Base-by-base conservation (phyloP, 208 protist species). In the Leishmania tarentolae region DNA sequence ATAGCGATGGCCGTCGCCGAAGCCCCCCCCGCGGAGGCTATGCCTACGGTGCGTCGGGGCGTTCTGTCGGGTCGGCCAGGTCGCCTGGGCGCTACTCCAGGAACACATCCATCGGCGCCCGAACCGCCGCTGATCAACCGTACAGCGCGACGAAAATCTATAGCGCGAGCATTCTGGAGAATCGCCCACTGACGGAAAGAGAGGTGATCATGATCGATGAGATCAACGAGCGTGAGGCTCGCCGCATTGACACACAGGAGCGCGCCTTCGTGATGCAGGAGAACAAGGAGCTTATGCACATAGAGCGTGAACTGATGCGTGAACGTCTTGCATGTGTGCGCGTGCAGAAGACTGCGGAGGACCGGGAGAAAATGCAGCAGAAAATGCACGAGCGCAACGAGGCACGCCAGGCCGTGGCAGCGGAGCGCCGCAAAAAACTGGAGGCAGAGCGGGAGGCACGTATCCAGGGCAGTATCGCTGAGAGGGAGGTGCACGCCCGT, bases 221-320 rank as follows among this genome's bases (percentile, higher is more conserved):
- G 35, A 96, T 94, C 79, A 80, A 90, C 63, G 90, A 94, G 78
- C 86, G 88, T 15, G 90, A 96, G 77, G 75, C 84, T 28, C 83
- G 80, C 71, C 79, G 76, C 37, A 53, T 78, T 46, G 90, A 93
- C 57, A 85, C 78, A 47, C 85, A 76, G 46, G 79, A 89, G 35
- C 87, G 92, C 73, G 84, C 86, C 21, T 63, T 50, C 37, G 57
- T 83, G 35, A 77, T 85, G 28, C 78, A 87, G 72, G 85, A 91
- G 76, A 84, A 79, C 71, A 87, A 77, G 65, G 73, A 91, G 70
- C 66, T 90, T 17, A 83, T 82, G 56, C 61, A 80, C 28, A 53
- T 96, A 15, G 81, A 90, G 74, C 77, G 79, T 61, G 69, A 82
- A 56, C 68, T 96, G 40, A 50, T 76, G 8, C 88, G 88, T 53